These are phyloP conservation scores for Penicillium roqueforti DNA, from an alignment of 495 filamentous ascomycete genomes.

Conservation along the genomic window DNA sequence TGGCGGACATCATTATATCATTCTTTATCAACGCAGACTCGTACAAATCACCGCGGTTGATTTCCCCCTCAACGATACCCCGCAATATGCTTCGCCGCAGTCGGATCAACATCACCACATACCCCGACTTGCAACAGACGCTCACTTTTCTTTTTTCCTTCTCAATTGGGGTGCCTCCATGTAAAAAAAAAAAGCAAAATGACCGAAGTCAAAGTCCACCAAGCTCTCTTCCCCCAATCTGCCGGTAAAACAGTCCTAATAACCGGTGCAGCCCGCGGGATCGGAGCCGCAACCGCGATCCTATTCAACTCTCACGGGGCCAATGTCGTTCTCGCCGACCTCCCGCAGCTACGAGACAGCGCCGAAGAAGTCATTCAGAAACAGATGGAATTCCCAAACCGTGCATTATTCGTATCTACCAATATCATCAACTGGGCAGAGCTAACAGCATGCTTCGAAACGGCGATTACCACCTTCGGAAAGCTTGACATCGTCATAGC, in stretches of 20 bases:
- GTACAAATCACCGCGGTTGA: background rate
- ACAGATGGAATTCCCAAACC: constrained; percentile 7
- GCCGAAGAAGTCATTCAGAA: constrained; percentile 16
- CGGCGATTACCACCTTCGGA: constrained; percentile 46
- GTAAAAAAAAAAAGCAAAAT: too few species aligned
- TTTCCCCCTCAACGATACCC: constrained; percentile 2
- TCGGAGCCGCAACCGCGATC: constrained; percentile 32
- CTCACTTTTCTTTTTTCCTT: background rate
- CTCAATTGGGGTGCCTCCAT: too few species aligned
- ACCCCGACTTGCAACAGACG: background rate
- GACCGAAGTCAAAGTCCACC: constrained; percentile 10
- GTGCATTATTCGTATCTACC: constrained; percentile 19
- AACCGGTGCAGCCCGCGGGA: constrained; percentile 39
- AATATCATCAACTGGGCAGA: constrained; percentile 27
- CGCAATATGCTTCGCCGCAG: constrained; percentile 3
- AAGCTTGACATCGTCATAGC: constrained; percentile 60
- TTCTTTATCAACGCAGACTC: background rate
- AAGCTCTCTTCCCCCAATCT: constrained; percentile 4
- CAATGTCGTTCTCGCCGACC: constrained; percentile 31
- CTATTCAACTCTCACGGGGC: constrained; percentile 25
- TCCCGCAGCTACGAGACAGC: constrained; percentile 7
- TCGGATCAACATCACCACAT: background rate
- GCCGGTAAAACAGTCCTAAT: constrained; percentile 29
- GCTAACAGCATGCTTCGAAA: constrained; percentile 49
- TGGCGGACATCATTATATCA: background rate